Evolutionary conservation across 768 basidiomycete species (phyloP).

Genomic region (Dictyophora rubrovolvata): DNA sequence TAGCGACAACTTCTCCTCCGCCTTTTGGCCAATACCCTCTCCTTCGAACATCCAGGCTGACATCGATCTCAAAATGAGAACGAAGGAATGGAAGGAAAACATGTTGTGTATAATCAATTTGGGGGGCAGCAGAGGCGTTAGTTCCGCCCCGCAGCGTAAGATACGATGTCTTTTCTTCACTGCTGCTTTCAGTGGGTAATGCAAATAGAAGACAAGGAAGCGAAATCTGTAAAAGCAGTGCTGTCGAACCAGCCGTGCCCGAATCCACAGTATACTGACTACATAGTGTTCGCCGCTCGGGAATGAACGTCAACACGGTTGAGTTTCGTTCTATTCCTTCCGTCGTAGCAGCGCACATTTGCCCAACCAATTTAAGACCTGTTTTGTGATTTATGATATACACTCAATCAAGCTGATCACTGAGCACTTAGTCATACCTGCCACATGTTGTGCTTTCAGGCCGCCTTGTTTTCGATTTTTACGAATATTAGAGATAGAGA

Average conservation of each 20-base stretch:
- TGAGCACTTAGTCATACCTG: slow-evolving; percentile 31
- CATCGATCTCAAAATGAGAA: slow-evolving; percentile 38
- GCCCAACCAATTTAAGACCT: slow-evolving; percentile 59
- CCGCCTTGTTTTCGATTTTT: slow-evolving; percentile 49
- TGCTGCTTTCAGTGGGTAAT: slow-evolving; percentile 16
- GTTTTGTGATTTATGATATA: background rate
- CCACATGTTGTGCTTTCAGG: slow-evolving; percentile 61
- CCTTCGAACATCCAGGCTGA: slow-evolving; percentile 37
- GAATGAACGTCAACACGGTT: slow-evolving; percentile 41
- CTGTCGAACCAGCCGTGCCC: slow-evolving; percentile 59
- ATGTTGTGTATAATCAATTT: slow-evolving; percentile 60
- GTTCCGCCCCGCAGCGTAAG: slow-evolving; percentile 61
- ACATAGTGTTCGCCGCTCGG: slow-evolving; percentile 31
- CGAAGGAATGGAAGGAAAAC: slow-evolving; percentile 61
- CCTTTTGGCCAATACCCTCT: slow-evolving; percentile 70
- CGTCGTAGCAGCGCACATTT: slow-evolving; percentile 47
- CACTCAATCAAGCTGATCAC: background rate
- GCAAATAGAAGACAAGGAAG: slow-evolving; percentile 57
- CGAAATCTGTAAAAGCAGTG: slow-evolving; percentile 61
- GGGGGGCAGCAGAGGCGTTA: slow-evolving; percentile 61
- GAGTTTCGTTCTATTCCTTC: slow-evolving; percentile 48
- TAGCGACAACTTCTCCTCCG: slow-evolving; percentile 49
- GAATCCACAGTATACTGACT: slow-evolving; percentile 37
- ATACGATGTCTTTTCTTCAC: slow-evolving; percentile 25
- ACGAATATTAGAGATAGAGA: slow-evolving; percentile 54